Base-by-base conservation (phyloP, 257 asterid species). In the Ballota nigra region DNA sequence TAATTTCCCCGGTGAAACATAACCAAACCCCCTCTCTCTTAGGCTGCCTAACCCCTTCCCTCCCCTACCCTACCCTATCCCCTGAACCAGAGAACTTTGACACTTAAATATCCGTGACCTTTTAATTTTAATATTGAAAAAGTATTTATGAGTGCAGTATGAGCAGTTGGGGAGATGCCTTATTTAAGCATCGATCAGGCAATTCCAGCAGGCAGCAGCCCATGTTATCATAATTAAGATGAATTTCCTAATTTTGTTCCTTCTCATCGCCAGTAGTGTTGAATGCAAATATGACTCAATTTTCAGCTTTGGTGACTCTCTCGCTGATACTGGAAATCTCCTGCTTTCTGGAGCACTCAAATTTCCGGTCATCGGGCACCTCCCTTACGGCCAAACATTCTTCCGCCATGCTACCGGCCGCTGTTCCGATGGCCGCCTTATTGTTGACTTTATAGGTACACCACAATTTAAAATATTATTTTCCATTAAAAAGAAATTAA, bases 261-360 rank as follows among this genome's bases (percentile, higher is more conserved):
- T 84, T 26, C 3, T 76, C 43, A 8, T 78, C 56, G 13, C 63
- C 19, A 38, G 56, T 47, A 47, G 36, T 4, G 75, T 71, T 55
- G 40, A 86, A 43, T 61, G 84, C 64, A 0, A 77, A 45, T 91
- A 91, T 63, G 80, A 86, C 75, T 84, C 93, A 20, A 87, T 87
- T 61, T 86, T 84, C 82, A 87, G 97, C 82, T 91, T 91, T 24
- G 97, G 97, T 0, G 93, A 91, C 66, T 91, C 97, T 1, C 89
- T 84, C 0, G 84, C 96, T 22, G 97, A 89, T 33, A 86, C 97
- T 3, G 97, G 97, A 13, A 91, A 91, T 38, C 83, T 88, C 70
- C 86, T 89, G 49, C 85, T 34, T 43, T 84, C 92, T n/a, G 86
- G 91, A 0, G 86, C 96, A 56, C 43, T 90, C 56, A 74, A 86